Percentiles rank a stretch among this genome's conserved stretches.
Conservation (phyloP, 1,284 basidiomycete species). For the Leccinum glutinopallens region DNA sequence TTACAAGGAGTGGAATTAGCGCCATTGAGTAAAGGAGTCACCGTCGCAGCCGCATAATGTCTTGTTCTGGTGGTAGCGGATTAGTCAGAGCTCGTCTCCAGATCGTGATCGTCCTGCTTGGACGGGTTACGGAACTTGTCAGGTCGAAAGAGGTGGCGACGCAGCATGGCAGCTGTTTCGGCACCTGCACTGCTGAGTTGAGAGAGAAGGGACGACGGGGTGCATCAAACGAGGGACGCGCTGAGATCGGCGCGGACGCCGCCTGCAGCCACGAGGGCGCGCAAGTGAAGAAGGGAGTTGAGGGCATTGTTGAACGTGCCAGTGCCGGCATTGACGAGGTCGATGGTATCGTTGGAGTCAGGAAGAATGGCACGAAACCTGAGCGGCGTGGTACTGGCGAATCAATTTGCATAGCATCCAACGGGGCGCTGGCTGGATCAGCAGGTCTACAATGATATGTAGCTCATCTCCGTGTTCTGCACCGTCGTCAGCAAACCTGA, state of each 20-base stretch:
- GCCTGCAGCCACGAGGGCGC: too few species aligned
- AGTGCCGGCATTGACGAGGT: too few species aligned
- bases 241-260: too few species aligned
- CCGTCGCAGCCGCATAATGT: slow-evolving; percentile 26
- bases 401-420: slow-evolving; percentile 38
- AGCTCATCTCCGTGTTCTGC: slow-evolving; percentile 22
- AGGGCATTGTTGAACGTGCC: too few species aligned
- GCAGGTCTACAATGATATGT: slow-evolving; percentile 15
- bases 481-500: slow-evolving; percentile 16
- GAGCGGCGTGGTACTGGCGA: slow-evolving; percentile 33
- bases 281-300: too few species aligned
- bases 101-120: too few species aligned
- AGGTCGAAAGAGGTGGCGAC: too few species aligned
- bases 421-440: slow-evolving; percentile 8
- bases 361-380: slow-evolving; percentile 56
- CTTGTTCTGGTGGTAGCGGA: slow-evolving; percentile 44
- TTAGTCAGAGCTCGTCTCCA: slow-evolving; percentile 24
- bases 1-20: not conserved
- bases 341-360: slow-evolving; percentile 35
- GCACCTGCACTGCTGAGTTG: too few species aligned
- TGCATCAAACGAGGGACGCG: too few species aligned
- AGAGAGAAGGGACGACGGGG: too few species aligned
- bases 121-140: too few species aligned
- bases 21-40: slow-evolving; percentile 32
- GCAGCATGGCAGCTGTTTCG: too few species aligned